These are phyloP conservation scores for Paecilomyces variotii DNA, from an alignment of 2,329 filamentous ascomycete species.

Conservation along the genomic window DNA sequence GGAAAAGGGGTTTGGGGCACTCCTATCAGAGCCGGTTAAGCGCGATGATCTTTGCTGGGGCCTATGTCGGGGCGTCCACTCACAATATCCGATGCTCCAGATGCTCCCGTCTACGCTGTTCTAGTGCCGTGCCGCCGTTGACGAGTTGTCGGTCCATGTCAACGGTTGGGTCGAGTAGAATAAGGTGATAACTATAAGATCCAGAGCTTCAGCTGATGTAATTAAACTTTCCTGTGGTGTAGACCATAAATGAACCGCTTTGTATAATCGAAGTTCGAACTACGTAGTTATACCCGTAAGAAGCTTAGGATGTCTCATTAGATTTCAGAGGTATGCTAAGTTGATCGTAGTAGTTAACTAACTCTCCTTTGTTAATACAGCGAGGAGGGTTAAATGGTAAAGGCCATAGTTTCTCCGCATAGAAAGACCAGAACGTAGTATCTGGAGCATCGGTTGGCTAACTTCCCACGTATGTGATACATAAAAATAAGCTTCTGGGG, in stretches of 20 bases:
- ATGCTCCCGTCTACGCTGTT: not conserved
- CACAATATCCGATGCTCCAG: conserved; percentile 3
- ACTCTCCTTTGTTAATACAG: too few species aligned
- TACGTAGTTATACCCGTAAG: too few species aligned
- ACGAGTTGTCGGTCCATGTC: not conserved
- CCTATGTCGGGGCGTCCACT: conserved; percentile 6
- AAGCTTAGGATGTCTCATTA: too few species aligned
- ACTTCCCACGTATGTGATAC: not conserved
- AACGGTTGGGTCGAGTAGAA: not conserved
- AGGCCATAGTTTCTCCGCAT: not conserved
- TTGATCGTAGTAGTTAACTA: too few species aligned
- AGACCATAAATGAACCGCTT: not conserved
- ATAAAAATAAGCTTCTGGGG: not conserved
- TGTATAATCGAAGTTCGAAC: too few species aligned
- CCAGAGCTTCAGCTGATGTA: not conserved
- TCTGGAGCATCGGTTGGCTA: not conserved
- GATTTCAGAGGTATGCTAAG: too few species aligned
- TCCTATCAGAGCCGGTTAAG: not conserved
- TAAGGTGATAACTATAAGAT: not conserved
- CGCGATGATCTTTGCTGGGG: not conserved
- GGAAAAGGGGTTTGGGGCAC: not conserved
- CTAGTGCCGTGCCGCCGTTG: not conserved
- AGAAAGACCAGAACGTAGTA: not conserved
- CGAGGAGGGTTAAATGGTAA: too few species aligned
- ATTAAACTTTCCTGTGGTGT: not conserved